Evolutionary conservation across 345 rosid genomes (phyloP).

Genomic region (Eucalyptus marginata): DNA sequence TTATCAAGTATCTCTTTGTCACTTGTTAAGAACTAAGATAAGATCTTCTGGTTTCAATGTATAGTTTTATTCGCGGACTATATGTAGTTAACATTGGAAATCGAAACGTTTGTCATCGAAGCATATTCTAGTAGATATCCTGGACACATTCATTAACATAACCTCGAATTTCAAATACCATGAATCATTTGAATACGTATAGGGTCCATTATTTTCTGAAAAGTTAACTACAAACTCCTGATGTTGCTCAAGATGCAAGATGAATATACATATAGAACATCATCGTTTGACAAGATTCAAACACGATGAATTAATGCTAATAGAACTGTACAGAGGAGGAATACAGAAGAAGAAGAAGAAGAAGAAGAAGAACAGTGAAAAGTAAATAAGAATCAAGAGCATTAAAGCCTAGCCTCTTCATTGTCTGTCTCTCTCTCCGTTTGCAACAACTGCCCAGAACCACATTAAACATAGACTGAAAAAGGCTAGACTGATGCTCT

Average conservation of each 20-base stretch:
- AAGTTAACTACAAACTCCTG: background rate
- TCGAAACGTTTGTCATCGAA: background rate
- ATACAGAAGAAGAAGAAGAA: background rate
- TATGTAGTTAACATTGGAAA: background rate
- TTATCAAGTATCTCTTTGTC: background rate
- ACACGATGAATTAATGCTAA: background rate
- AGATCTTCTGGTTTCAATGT: background rate
- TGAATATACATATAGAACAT: background rate
- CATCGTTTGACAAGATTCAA: background rate
- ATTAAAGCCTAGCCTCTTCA: background rate
- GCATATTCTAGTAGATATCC: background rate
- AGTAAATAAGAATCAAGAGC: background rate
- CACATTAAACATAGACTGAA: background rate
- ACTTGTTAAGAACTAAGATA: background rate
- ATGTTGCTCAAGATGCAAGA: background rate
- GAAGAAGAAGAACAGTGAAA: background rate
- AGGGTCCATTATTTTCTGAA: background rate
- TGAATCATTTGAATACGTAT: background rate
- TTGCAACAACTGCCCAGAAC: background rate
- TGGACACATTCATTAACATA: background rate
- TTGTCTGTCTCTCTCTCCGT: background rate
- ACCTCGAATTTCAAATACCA: background rate
- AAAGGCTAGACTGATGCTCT: conserved; percentile 1
- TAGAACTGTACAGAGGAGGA: background rate
- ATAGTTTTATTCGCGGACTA: background rate